A percentile compares a stretch with the other conserved stretches of the same genome.
Evolutionary conservation across 1,284 basidiomycete genomes (phyloP).

Genomic region (Microbotryum saponariae): DNA sequence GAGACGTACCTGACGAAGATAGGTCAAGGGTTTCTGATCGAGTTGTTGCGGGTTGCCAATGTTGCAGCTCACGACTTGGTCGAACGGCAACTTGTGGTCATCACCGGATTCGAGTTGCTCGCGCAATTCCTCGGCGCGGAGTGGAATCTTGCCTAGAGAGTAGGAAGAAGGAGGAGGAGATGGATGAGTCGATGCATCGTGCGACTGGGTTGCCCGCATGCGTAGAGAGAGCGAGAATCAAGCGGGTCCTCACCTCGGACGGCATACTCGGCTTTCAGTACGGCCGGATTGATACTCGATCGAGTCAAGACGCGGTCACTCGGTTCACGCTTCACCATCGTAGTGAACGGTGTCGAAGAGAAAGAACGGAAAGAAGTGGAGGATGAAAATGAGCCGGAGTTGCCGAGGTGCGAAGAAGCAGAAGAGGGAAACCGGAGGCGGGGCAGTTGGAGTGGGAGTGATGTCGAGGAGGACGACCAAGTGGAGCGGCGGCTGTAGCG

Average conservation of each 20-base stretch:
- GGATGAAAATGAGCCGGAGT: neutral
- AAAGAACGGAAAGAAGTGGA: neutral
- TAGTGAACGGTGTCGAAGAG: neutral
- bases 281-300: slow-evolving; percentile 59
- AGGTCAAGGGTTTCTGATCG: slow-evolving; percentile 88
- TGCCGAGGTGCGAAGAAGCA: neutral
- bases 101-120: slow-evolving; percentile 57
- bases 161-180: too few relatives aligned
- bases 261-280: slow-evolving; percentile 87
- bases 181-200: too few relatives aligned
- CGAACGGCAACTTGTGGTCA: slow-evolving; percentile 60
- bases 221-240: too few relatives aligned
- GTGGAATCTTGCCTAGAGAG: slow-evolving; percentile 61
- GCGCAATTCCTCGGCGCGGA: slow-evolving; percentile 79
- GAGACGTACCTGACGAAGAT: slow-evolving; percentile 69
- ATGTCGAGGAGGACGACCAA: neutral
- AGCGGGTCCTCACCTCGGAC: slow-evolving; percentile 59
- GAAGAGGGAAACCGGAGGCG: too few relatives aligned
- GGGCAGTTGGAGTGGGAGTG: neutral
- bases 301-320: slow-evolving; percentile 35
- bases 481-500: neutral
- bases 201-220: too few relatives aligned
- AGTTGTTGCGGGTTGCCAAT: slow-evolving; percentile 98
- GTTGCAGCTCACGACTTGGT: slow-evolving; percentile 85
- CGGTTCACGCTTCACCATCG: slow-evolving; percentile 10